Conservation (phyloP, 805 yeast genomes). For the Metschnikowia santaceciliae region DNA sequence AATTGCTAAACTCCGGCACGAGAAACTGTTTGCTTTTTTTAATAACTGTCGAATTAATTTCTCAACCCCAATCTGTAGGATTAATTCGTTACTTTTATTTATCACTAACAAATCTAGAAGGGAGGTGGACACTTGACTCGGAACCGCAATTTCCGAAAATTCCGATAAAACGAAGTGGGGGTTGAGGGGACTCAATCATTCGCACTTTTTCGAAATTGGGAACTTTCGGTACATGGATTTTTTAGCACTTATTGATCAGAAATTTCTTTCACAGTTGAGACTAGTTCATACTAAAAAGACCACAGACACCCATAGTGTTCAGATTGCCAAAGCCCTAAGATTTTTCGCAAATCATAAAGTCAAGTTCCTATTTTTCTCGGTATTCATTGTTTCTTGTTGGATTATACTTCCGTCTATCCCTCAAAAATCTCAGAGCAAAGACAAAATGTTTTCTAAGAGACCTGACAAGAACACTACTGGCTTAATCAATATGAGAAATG, state of each 20-base stretch:
- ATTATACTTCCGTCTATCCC: conserved; percentile 14
- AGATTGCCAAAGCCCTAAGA: not conserved
- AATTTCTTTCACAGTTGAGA: conserved; percentile 1
- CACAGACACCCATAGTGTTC: not conserved
- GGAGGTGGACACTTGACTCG: not conserved
- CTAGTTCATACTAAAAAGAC: not conserved
- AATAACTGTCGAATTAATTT: not conserved
- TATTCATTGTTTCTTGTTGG: conserved; percentile 9
- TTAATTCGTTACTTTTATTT: not conserved
- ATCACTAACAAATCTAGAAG: not conserved
- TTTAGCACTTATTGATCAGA: conserved; percentile 7
- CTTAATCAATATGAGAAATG: conserved; percentile 73
- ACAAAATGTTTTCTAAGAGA: conserved; percentile 45
- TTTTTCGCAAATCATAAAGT: not conserved
- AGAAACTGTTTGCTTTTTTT: not conserved
- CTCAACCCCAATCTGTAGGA: no score
- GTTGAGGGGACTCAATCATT: not conserved
- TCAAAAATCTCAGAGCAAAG: not conserved
- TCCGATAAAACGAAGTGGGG: conserved; percentile 2
- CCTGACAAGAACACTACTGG: conserved; percentile 80
- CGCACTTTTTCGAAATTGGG: not conserved
- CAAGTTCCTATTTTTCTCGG: not conserved
- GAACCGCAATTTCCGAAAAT: conserved; percentile 1
- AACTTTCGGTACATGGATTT: conserved; percentile 8
- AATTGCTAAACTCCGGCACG: not conserved